Base-by-base conservation (phyloP, 2,329 filamentous ascomycete genomes). In the Aspergillus sp. region DNA sequence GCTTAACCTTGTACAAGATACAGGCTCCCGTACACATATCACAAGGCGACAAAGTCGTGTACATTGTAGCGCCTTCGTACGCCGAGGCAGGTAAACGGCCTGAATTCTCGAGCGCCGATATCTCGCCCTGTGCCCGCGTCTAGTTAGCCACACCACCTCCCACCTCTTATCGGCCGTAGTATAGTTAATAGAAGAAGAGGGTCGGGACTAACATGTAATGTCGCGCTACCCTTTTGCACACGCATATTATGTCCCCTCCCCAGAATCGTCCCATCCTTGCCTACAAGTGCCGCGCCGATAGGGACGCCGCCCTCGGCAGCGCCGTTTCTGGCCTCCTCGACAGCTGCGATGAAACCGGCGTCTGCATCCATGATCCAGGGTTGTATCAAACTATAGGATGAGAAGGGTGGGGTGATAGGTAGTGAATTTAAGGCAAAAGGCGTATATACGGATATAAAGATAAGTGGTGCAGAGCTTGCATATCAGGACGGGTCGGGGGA, bases 11-110 rank as follows among this genome's bases (percentile, higher is more conserved):
- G 79, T 91, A 93, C 58, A 92, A 80, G 58, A 93, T 77, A 67
- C 89, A 91, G 3, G 89, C 88, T 8, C 89, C 89, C 4, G 89
- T 91, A 73, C 87, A 93, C 89, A 92, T 92, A 68, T 90, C 88
- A 71, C 89, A 93, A 0, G 89, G 89, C 3, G 87, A 90, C 6
- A 93, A 78, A 0, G 89, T 91, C 3, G 89, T 93, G 75, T 90
- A 93, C 88, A 93, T 91, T n/a, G 89, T 92, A 36, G 87, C 83
- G 30, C 86, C 86, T 63, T 81, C 81, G 73, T 91, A 92, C 5
- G 83, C 82, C 2, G 83, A 83, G 15, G 88, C 88, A 32, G 87
- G 85, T 20, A 91, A 81, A 39, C 89, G 84, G 45, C 89, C 89
- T 0, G 88, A 88, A 72, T 89, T 87, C 69, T 89, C 86, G 39